Evolutionary conservation across 371 early-diverging fungal species (phyloP), one percentile per base, ranked within the genome.

Genomic region (Polyrhizophydium stewartii): DNA sequence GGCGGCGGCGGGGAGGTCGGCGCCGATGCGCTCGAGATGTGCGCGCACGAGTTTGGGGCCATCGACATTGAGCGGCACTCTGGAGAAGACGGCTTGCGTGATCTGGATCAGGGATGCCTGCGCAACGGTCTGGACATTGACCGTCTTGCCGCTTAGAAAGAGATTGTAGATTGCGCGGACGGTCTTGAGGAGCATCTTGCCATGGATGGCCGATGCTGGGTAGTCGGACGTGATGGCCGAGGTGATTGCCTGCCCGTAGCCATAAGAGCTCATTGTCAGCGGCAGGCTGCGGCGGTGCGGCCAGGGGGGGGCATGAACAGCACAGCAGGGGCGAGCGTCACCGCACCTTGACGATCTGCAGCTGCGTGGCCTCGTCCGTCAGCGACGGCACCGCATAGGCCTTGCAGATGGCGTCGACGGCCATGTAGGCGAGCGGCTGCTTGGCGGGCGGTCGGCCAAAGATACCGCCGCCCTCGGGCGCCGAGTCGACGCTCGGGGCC

Each of bases 51-150:
- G n/a, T n/a, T n/a, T n/a, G n/a, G n/a, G n/a, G n/a, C n/a, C n/a
- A n/a, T n/a, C n/a, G n/a, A n/a, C n/a, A n/a, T n/a, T n/a, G n/a
- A n/a, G n/a, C n/a, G 73, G 69, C 62, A 85, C 79, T 22, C 81
- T 72, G n/a, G 82, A 70, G 64, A 92, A 89, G n/a, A 93, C 88
- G 46, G 87, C 80, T 51, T 88, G 85, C 13, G 93, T 87, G 89
- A 96, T 96, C 71, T 96, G 95, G 0, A 88, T 87, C 56, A 96
- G 71, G 0, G 93, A 87, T 6, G 88, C 88, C 67, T 94, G 92
- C 0, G 95, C 92, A 28, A 93, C 80, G 49, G 86, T 90, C 75
- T 93, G 93, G 47, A 88, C 91, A 43, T 81, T 83, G 22, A 84
- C 79, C 41, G 85, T 84, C 45, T 87, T 82, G 9, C 91, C 87